Percentiles rank a stretch among this genome's conserved stretches.
These are phyloP conservation scores for Cutaneotrichosporon dermatis DNA, from an alignment of 1,284 basidiomycete species.

Conservation along the genomic window DNA sequence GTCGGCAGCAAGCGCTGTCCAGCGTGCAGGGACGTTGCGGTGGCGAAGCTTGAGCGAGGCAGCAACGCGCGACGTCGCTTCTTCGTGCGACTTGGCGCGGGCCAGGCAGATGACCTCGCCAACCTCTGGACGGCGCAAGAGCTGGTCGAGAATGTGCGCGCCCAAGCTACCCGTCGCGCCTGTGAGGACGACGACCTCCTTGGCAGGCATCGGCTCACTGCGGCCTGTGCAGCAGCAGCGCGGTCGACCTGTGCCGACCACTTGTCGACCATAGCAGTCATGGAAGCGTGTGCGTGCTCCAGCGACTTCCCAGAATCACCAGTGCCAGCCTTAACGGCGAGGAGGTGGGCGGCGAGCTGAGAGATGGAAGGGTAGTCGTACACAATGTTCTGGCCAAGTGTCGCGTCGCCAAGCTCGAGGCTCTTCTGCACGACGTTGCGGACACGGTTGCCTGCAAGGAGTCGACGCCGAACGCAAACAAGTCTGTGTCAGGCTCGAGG, in stretches of 20 bases:
- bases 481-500: conserved; percentile 29
- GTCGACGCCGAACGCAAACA: conserved; percentile 54
- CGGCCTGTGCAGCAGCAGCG: background rate
- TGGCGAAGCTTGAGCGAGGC: conserved; percentile 35
- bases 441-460: conserved; percentile 59
- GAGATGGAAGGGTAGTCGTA: conserved; percentile 46
- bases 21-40: conserved; percentile 33
- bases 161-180: conserved; percentile 62
- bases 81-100: conserved; percentile 34
- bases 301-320: conserved; percentile 9
- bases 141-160: conserved; percentile 56
- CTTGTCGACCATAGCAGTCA: conserved; percentile 52
- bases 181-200: conserved; percentile 50
- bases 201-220: background rate
- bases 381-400: conserved; percentile 51
- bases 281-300: conserved; percentile 16
- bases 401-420: conserved; percentile 45
- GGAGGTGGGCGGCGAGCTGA: conserved; percentile 31
- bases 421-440: conserved; percentile 55
- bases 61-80: conserved; percentile 31
- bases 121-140: conserved; percentile 40
- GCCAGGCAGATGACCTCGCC: conserved; percentile 56
- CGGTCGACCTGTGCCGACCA: conserved; percentile 36
- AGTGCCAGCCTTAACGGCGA: conserved; percentile 37
- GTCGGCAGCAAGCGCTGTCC: conserved; percentile 53